These are phyloP conservation scores for Phaeotremella fagi DNA, from an alignment of 768 basidiomycete species.

Conservation along the genomic window DNA sequence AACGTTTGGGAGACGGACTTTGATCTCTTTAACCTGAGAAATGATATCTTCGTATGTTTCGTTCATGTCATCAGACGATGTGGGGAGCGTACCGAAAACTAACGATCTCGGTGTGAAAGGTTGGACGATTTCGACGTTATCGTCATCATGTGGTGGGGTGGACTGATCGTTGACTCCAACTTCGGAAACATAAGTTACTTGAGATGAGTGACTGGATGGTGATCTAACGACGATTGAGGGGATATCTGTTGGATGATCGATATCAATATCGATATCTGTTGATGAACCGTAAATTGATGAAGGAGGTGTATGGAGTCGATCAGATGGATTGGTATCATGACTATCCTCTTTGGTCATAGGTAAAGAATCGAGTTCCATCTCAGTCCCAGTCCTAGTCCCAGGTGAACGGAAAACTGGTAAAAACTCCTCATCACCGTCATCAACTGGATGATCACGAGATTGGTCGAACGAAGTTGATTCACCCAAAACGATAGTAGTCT, in stretches of 20 bases:
- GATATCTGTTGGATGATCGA: neutral
- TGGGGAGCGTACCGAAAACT: no score
- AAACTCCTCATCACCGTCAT: neutral
- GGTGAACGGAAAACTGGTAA: neutral
- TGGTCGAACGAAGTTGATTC: neutral
- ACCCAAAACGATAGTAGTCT: neutral
- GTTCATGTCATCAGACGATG: no score
- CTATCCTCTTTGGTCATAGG: neutral
- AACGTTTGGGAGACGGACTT: no score
- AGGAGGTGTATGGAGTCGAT: neutral
- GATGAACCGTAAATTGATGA: neutral
- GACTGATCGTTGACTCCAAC: no score
- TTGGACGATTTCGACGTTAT: no score
- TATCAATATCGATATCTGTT: neutral
- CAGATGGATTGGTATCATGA: neutral
- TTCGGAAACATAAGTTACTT: neutral
- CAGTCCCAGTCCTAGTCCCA: neutral
- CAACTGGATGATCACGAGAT: neutral
- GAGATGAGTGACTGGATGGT: neutral
- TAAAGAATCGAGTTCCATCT: neutral
- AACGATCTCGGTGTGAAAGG: no score
- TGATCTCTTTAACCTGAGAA: no score
- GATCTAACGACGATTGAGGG: neutral
- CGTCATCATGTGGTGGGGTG: no score
- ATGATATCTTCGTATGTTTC: no score